Conservation (phyloP, 192 early-diverging fungal genomes). For the Phlyctochytrium planicorne region DNA sequence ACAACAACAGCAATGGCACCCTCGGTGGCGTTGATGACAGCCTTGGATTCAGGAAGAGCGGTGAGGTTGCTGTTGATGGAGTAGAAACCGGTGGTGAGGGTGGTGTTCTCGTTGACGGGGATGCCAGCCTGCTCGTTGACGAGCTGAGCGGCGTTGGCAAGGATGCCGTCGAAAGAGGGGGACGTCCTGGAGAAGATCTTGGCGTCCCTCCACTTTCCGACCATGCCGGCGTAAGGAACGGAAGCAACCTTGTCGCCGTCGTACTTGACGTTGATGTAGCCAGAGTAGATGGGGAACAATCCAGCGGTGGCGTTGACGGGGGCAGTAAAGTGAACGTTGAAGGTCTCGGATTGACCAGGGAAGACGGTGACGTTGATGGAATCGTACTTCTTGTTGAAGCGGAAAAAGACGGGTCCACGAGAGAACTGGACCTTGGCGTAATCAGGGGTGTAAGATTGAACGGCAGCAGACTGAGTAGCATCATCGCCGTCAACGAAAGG, state of each 20-base stretch:
- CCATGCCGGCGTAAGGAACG: slow-evolving; percentile 31
- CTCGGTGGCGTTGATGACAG: background rate
- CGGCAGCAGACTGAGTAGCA: background rate
- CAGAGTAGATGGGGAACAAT: slow-evolving; percentile 34
- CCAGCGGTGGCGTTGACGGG: slow-evolving; percentile 13
- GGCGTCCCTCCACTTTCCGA: background rate
- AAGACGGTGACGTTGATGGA: slow-evolving; percentile 17
- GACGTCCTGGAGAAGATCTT: background rate
- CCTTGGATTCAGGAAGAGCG: background rate
- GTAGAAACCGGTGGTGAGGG: slow-evolving; percentile 1
- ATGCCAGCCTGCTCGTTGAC: background rate
- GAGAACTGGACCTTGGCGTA: slow-evolving; percentile 3
- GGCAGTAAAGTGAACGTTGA: slow-evolving; percentile 32
- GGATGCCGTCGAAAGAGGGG: slow-evolving; percentile 1
- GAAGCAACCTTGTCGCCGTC: background rate
- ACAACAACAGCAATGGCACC: background rate
- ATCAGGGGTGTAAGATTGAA: background rate
- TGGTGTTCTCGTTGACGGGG: background rate
- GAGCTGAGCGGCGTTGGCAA: background rate
- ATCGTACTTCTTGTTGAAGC: background rate
- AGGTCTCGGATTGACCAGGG: slow-evolving; percentile 23
- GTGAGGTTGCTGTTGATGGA: too few relatives aligned
- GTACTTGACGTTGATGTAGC: slow-evolving; percentile 23
- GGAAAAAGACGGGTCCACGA: too few relatives aligned
- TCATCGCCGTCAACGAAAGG: slow-evolving; percentile 1